These are phyloP conservation scores for Cutaneotrichosporon mucoides DNA, from an alignment of 1,284 basidiomycete genomes.

Conservation along the genomic window DNA sequence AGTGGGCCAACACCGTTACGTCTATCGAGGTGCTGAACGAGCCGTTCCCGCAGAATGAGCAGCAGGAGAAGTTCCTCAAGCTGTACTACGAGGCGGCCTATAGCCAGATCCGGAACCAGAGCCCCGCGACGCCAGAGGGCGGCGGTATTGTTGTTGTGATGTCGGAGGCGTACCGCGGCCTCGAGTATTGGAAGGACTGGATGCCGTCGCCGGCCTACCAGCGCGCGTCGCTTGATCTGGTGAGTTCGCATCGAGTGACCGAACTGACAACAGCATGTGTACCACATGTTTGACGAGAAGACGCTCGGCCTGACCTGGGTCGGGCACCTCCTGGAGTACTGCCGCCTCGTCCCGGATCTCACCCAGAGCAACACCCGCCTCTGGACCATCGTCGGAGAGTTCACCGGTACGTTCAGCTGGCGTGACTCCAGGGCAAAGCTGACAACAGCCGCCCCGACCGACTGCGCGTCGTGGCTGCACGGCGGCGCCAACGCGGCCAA, in stretches of 20 bases:
- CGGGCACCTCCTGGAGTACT: slow-evolving; percentile 24
- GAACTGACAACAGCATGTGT: slow-evolving; percentile 59
- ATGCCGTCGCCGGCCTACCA: slow-evolving; percentile 50
- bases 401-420: slow-evolving; percentile 56
- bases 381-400: slow-evolving; percentile 82
- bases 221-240: slow-evolving; percentile 29
- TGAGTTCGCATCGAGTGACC: too few relatives aligned
- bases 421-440: not conserved
- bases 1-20: slow-evolving; percentile 41
- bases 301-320: slow-evolving; percentile 34
- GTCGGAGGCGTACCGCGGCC: slow-evolving; percentile 76
- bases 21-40: slow-evolving; percentile 27
- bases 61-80: slow-evolving; percentile 41
- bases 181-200: slow-evolving; percentile 71
- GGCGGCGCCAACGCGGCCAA: slow-evolving; percentile 66
- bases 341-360: not conserved
- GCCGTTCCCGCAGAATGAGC: slow-evolving; percentile 5
- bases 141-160: slow-evolving; percentile 15
- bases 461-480: slow-evolving; percentile 79
- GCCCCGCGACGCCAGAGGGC: not conserved
- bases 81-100: slow-evolving; percentile 47
- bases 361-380: slow-evolving; percentile 49
- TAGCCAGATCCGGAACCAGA: slow-evolving; percentile 5
- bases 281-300: slow-evolving; percentile 38
- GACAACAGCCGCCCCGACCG: slow-evolving; percentile 37